Evolutionary conservation across 768 basidiomycete genomes (phyloP).

Genomic region (Collybia sp.): DNA sequence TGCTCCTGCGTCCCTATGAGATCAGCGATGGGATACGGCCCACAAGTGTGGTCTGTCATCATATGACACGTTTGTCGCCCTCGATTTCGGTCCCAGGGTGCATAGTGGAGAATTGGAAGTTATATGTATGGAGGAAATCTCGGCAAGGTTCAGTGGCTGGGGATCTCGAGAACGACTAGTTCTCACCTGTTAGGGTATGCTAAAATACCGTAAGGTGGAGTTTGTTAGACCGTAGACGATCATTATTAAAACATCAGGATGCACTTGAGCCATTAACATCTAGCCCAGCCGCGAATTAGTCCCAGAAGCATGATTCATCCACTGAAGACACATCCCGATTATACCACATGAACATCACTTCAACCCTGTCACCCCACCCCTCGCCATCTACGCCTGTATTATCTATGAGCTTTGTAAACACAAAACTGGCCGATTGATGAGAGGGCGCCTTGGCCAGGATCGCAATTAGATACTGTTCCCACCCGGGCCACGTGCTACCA

Average conservation of each 20-base stretch:
- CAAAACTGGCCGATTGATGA: slow-evolving; percentile 64
- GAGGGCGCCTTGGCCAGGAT: slow-evolving; percentile 68
- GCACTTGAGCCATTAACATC: slow-evolving; percentile 66
- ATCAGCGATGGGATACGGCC: too few relatives aligned
- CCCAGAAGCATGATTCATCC: not conserved
- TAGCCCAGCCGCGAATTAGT: slow-evolving; percentile 8
- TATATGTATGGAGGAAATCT: too few relatives aligned
- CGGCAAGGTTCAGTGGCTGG: too few relatives aligned
- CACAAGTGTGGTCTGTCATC: too few relatives aligned
- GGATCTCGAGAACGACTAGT: not conserved
- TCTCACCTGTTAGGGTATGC: slow-evolving; percentile 66
- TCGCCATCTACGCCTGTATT: slow-evolving; percentile 46
- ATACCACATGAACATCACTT: slow-evolving; percentile 66
- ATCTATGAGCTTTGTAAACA: slow-evolving; percentile 70
- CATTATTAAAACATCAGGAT: slow-evolving; percentile 1
- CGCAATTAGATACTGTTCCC: slow-evolving; percentile 66
- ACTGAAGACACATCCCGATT: slow-evolving; percentile 40
- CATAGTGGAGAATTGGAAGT: too few relatives aligned
- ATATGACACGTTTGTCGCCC: too few relatives aligned
- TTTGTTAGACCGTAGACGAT: not conserved
- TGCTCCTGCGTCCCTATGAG: too few relatives aligned
- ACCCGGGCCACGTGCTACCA: slow-evolving; percentile 75
- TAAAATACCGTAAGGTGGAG: slow-evolving; percentile 6
- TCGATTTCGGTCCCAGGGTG: too few relatives aligned
- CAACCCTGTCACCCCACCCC: slow-evolving; percentile 70